A percentile compares a stretch with the other conserved stretches of the same genome.
Evolutionary conservation across 176 grass and related monocot species (phyloP).

Genomic region (Musa troglodytarum): DNA sequence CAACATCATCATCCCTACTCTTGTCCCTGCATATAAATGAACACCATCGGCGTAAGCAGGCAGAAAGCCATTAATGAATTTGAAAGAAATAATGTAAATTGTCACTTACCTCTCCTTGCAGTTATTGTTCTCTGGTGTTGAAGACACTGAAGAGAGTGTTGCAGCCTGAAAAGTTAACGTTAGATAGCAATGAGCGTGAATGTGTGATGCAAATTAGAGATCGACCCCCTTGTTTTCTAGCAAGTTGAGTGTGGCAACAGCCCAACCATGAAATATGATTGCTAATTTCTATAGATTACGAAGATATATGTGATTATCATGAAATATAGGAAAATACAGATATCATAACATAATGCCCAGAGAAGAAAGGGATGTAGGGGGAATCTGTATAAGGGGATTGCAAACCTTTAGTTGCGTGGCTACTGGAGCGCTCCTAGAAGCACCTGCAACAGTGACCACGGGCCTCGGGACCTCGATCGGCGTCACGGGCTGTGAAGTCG

Average conservation of each 20-base stretch:
- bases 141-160: constrained; percentile 13
- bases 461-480: not conserved
- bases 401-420: not conserved
- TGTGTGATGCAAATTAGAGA: not conserved
- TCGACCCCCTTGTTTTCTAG: too few relatives aligned
- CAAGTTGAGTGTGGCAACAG: too few relatives aligned
- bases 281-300: too few relatives aligned
- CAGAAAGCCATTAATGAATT: not conserved
- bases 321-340: too few relatives aligned
- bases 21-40: not conserved
- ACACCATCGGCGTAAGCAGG: not conserved
- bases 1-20: not conserved
- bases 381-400: not conserved
- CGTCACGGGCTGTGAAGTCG: not conserved
- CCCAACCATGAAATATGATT: too few relatives aligned
- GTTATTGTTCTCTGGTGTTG: constrained; percentile 25
- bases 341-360: too few relatives aligned
- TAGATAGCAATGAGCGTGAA: not conserved
- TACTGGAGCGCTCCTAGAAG: not conserved
- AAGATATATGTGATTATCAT: too few relatives aligned
- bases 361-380: not conserved
- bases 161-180: constrained; percentile 21
- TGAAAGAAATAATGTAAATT: not conserved
- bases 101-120: constrained; percentile 41
- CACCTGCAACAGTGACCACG: not conserved